Percentiles rank a stretch among this genome's conserved stretches.
Conservation (phyloP, 2,329 filamentous ascomycete species). For the Colletotrichum tamarilloi region DNA sequence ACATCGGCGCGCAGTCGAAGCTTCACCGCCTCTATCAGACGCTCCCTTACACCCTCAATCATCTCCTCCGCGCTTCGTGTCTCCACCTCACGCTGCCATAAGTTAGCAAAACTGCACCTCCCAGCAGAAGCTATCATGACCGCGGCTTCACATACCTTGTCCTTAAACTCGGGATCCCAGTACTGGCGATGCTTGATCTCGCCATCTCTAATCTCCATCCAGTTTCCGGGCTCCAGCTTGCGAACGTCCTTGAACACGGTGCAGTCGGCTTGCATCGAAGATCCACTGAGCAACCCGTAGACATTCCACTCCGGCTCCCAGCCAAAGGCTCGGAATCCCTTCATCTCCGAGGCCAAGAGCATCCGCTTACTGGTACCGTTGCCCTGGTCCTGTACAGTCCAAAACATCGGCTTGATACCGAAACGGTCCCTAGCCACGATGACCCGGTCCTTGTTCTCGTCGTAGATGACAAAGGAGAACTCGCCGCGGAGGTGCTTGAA, state of each 20-base stretch:
- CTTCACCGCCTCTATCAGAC: conserved; percentile 62
- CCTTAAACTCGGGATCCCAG: conserved; percentile 63
- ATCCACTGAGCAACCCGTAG: conserved; percentile 52
- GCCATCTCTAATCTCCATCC: conserved; percentile 51
- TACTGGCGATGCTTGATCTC: conserved; percentile 55
- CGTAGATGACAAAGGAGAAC: conserved; percentile 64
- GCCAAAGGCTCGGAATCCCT: conserved; percentile 62
- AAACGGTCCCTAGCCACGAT: conserved; percentile 64
- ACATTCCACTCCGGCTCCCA: conserved; percentile 67
- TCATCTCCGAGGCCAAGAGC: conserved; percentile 63
- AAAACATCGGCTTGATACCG: conserved; percentile 68
- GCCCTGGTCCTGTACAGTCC: conserved; percentile 47
- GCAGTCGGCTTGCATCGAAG: conserved; percentile 55
- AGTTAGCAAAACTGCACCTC: neutral
- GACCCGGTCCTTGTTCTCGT: conserved; percentile 52
- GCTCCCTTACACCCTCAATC: conserved; percentile 59
- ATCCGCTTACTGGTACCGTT: conserved; percentile 48
- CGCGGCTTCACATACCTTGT: conserved; percentile 56
- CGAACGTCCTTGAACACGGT: conserved; percentile 62
- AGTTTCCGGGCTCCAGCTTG: conserved; percentile 56
- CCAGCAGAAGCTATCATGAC: neutral
- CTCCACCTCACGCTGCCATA: conserved; percentile 47
- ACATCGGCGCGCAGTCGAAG: conserved; percentile 67
- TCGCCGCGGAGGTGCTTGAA: conserved; percentile 61
- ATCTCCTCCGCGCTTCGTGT: conserved; percentile 60